A percentile compares a stretch with the other conserved stretches of the same genome.
phyloP scores from a whole-genome alignment of 805 yeast species.

The Pichia rugopelliculosa region DNA sequence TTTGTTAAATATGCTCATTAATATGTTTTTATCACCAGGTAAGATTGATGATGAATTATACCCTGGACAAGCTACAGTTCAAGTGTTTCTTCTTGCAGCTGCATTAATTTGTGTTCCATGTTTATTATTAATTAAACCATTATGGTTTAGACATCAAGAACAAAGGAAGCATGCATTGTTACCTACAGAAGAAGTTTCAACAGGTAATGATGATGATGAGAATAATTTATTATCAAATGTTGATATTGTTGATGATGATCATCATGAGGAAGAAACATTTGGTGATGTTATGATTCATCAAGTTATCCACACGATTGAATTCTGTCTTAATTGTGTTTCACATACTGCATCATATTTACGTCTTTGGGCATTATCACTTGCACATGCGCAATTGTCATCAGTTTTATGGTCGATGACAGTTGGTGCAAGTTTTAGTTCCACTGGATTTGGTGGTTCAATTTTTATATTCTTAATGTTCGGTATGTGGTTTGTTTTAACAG shows the following conservation, averaged over 20 bases:
- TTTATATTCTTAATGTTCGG: constrained; percentile 78
- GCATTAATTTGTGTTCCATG: constrained; percentile 92
- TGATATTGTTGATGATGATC: constrained; percentile 42
- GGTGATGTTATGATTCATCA: constrained; percentile 97
- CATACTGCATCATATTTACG: constrained; percentile 96
- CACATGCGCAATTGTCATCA: constrained; percentile 93
- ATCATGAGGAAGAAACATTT: constrained; percentile 56
- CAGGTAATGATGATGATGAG: constrained; percentile 19
- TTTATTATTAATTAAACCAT: constrained; percentile 78
- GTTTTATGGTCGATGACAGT: constrained; percentile 97
- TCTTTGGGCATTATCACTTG: constrained; percentile 94
- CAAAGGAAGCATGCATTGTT: constrained; percentile 41
- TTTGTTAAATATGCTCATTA: constrained; percentile 85
- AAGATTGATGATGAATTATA: constrained; percentile 72
- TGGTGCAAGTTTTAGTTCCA: constrained; percentile 60
- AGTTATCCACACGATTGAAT: constrained; percentile 95
- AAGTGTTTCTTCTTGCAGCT: constrained; percentile 59
- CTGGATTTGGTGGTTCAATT: constrained; percentile 61
- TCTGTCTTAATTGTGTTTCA: constrained; percentile 94
- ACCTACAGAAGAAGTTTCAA: constrained; percentile 20
- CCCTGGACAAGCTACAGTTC: constrained; percentile 71
- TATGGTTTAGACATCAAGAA: constrained; percentile 39
- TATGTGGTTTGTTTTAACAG: constrained; percentile 91
- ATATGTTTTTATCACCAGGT: constrained; percentile 95
- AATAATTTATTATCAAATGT: constrained; percentile 28